A percentile compares a stretch with the other conserved stretches of the same genome.
Conservation (phyloP, 2,329 filamentous ascomycete genomes). For the Sarocladium kiliense region DNA sequence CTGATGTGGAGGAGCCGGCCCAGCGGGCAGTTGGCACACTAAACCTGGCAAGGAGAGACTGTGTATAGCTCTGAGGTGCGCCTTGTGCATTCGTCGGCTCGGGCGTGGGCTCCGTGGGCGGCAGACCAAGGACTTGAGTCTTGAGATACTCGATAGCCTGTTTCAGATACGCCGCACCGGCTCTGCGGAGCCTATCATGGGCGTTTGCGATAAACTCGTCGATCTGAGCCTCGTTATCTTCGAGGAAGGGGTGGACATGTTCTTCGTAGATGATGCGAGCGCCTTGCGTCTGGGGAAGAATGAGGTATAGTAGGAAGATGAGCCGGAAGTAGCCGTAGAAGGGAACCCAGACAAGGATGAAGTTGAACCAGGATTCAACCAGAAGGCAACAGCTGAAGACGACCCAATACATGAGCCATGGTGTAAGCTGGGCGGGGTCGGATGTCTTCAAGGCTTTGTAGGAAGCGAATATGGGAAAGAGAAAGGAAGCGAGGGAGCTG, state of each 20-base stretch:
- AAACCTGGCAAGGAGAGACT: conserved; percentile 79
- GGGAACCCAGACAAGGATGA: conserved; percentile 84
- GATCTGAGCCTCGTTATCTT: conserved; percentile 81
- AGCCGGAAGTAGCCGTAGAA: conserved; percentile 93
- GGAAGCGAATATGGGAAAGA: conserved; percentile 93
- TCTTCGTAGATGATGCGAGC: conserved; percentile 79
- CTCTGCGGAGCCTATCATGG: conserved; percentile 71
- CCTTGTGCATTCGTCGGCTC: conserved; percentile 28
- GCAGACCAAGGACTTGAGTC: conserved; percentile 73
- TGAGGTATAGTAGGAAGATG: conserved; percentile 83
- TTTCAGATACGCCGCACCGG: conserved; percentile 72
- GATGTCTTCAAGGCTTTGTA: conserved; percentile 96
- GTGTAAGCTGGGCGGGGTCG: conserved; percentile 81
- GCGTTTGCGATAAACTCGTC: conserved; percentile 81
- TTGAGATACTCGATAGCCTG: conserved; percentile 66
- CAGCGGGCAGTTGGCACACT: conserved; percentile 69
- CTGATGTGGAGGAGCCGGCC: conserved; percentile 32
- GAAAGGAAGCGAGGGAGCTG: conserved; percentile 80
- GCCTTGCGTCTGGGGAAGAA: conserved; percentile 95
- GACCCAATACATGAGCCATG: conserved; percentile 99
- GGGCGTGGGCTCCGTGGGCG: conserved; percentile 41
- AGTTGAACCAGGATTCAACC: conserved; percentile 81
- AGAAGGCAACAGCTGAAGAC: conserved; percentile 78
- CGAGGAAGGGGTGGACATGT: conserved; percentile 82
- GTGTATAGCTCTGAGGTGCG: conserved; percentile 61